Conservation (phyloP, 2,329 filamentous ascomycete species). For the Cladophialophora carrionii region DNA sequence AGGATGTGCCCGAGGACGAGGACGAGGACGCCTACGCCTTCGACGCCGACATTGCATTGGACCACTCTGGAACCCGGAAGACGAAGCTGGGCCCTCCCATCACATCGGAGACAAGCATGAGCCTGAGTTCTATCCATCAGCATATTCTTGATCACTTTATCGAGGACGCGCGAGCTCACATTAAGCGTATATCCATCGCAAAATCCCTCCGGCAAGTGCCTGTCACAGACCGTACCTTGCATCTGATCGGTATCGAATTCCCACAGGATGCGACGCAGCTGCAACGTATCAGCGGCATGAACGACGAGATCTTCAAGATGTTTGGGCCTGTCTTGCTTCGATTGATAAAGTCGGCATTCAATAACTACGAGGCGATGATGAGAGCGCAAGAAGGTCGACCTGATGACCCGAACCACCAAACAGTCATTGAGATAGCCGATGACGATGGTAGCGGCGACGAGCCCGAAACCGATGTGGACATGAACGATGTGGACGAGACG, state of each 20-base stretch:
- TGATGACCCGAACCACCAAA: slow-evolving; percentile 55
- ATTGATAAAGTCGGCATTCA: slow-evolving; percentile 47
- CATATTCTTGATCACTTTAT: slow-evolving; percentile 55
- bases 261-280: slow-evolving; percentile 50
- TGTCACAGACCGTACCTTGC: slow-evolving; percentile 52
- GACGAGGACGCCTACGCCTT: slow-evolving; percentile 1
- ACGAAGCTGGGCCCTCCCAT: slow-evolving; percentile 52
- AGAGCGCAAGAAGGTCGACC: slow-evolving; percentile 47
- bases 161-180: slow-evolving; percentile 48
- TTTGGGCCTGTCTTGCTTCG: slow-evolving; percentile 51
- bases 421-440: slow-evolving; percentile 54
- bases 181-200: slow-evolving; percentile 49
- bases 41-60: neutral
- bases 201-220: slow-evolving; percentile 52
- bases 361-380: slow-evolving; percentile 50
- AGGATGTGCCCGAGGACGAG: slow-evolving; percentile 46
- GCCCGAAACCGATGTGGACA: slow-evolving; percentile 33
- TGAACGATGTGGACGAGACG: slow-evolving; percentile 33
- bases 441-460: slow-evolving; percentile 41
- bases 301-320: slow-evolving; percentile 50
- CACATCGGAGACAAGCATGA: slow-evolving; percentile 47
- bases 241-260: slow-evolving; percentile 55
- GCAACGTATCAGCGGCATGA: slow-evolving; percentile 48
- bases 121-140: slow-evolving; percentile 49
- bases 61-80: slow-evolving; percentile 34